These are phyloP conservation scores for Misopates orontium DNA, from an alignment of 257 asterid genomes.

Conservation along the genomic window DNA sequence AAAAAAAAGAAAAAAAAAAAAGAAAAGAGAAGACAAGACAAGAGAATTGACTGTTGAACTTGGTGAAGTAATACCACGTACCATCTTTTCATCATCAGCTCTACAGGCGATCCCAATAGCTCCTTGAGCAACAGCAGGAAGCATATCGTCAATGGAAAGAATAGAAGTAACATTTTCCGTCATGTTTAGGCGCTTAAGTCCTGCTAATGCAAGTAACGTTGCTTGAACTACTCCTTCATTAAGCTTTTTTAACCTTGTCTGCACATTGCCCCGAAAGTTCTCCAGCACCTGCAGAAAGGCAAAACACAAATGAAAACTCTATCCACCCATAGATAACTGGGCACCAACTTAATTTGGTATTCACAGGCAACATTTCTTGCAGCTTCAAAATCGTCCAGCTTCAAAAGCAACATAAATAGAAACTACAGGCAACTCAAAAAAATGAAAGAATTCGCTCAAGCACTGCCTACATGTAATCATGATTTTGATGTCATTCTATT, in stretches of 20 bases:
- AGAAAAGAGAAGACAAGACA: not conserved
- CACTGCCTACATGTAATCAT: too few species aligned
- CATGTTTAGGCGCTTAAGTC: constrained; percentile 87
- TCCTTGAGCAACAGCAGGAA: constrained; percentile 99
- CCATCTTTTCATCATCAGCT: constrained; percentile 81
- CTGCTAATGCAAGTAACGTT: constrained; percentile 88
- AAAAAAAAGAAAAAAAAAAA: too few species aligned
- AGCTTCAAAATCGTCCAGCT: too few species aligned
- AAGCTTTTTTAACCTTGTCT: constrained; percentile 78
- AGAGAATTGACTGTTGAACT: too few species aligned
- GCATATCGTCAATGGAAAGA: constrained; percentile 92
- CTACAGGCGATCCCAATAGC: constrained; percentile 97
- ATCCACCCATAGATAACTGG: too few species aligned
- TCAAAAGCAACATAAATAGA: too few species aligned
- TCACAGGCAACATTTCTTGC: too few species aligned
- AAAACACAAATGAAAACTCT: not conserved
- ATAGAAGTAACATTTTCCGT: constrained; percentile 68
- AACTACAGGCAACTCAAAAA: too few species aligned
- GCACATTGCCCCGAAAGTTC: constrained; percentile 96
- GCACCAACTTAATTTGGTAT: too few species aligned
- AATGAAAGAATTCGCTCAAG: too few species aligned
- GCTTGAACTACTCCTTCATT: constrained; percentile 95
- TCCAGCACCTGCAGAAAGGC: constrained; percentile 63
- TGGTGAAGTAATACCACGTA: constrained; percentile 25
- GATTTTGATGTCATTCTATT: too few species aligned